These are phyloP conservation scores for Gloeophyllum trabeum DNA, from an alignment of 768 basidiomycete species.

Conservation along the genomic window DNA sequence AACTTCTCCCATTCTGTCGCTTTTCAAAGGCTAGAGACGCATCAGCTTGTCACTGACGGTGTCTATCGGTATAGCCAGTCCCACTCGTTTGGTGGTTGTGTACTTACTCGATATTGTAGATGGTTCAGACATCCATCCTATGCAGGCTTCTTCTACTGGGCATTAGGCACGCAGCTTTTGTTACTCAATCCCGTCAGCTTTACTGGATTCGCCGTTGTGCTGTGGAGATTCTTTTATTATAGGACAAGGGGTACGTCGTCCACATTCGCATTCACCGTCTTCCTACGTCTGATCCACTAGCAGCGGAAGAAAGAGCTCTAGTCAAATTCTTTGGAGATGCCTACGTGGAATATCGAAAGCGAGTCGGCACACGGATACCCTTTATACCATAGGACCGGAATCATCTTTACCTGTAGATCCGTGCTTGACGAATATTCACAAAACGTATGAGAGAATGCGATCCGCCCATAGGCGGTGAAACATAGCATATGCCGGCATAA, in stretches of 20 bases:
- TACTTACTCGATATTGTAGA: conserved; percentile 23
- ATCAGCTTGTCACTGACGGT: conserved; percentile 79
- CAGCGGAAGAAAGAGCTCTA: conserved; percentile 76
- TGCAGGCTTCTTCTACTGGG: conserved; percentile 97
- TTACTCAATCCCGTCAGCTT: conserved; percentile 80
- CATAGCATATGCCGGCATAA: conserved; percentile 5
- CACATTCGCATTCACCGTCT: background rate
- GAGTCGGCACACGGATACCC: conserved; percentile 83
- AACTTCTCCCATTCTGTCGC: conserved; percentile 92
- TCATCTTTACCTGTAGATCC: too few relatives aligned
- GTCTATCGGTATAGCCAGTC: conserved; percentile 62
- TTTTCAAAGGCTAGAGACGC: conserved; percentile 56
- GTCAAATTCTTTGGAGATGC: conserved; percentile 85
- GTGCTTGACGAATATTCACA: too few relatives aligned
- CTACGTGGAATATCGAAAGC: conserved; percentile 64
- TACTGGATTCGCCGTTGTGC: conserved; percentile 46
- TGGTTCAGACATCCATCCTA: conserved; percentile 95
- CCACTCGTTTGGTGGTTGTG: conserved; percentile 2
- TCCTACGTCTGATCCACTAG: background rate
- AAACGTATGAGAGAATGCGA: too few relatives aligned
- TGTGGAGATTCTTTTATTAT: conserved; percentile 82
- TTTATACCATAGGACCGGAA: conserved; percentile 79
- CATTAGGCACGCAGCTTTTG: conserved; percentile 84
- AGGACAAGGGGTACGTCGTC: conserved; percentile 64
- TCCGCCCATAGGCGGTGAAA: too few relatives aligned